Conservation (phyloP, 2,329 filamentous ascomycete genomes). For the Nigrograna mackinnonii region DNA sequence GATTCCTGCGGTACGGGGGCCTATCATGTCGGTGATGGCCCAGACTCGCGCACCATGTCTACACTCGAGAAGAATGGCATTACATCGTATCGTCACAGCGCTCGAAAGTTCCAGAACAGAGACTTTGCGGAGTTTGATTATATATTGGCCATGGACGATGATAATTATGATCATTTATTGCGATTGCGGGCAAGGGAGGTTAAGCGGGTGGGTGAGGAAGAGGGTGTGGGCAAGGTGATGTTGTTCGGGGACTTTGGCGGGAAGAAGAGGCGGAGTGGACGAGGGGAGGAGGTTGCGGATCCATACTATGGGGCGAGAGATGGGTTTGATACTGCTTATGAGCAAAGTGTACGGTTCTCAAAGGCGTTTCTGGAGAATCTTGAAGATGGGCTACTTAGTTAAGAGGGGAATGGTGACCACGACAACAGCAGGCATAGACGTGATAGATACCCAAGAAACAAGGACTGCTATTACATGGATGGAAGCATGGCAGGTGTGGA, state of each 20-base stretch:
- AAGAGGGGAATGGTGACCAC: no score
- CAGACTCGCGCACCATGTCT: slow-evolving; percentile 82
- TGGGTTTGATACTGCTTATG: slow-evolving; percentile 84
- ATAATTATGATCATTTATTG: slow-evolving; percentile 74
- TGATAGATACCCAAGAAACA: no score
- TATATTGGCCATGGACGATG: slow-evolving; percentile 90
- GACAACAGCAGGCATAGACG: no score
- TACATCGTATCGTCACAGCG: slow-evolving; percentile 73
- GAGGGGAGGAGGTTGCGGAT: slow-evolving; percentile 75
- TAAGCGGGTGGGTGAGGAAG: slow-evolving; percentile 38
- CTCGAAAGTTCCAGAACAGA: slow-evolving; percentile 69
- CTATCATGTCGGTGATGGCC: slow-evolving; percentile 77
- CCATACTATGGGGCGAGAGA: slow-evolving; percentile 89
- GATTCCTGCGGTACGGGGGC: slow-evolving; percentile 91
- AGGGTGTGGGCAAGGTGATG: slow-evolving; percentile 62
- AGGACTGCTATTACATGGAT: no score
- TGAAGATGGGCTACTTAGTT: no score
- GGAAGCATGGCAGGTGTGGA: no score
- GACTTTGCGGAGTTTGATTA: slow-evolving; percentile 92
- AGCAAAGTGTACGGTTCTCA: slow-evolving; percentile 79
- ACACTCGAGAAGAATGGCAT: slow-evolving; percentile 78
- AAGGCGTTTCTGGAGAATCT: slow-evolving; percentile 72
- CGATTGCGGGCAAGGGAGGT: slow-evolving; percentile 59
- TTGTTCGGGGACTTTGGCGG: slow-evolving; percentile 84
- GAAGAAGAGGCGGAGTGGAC: slow-evolving; percentile 44